These are phyloP conservation scores for Pichia sp. DNA, from an alignment of 1,139 yeast species.

Conservation along the genomic window DNA sequence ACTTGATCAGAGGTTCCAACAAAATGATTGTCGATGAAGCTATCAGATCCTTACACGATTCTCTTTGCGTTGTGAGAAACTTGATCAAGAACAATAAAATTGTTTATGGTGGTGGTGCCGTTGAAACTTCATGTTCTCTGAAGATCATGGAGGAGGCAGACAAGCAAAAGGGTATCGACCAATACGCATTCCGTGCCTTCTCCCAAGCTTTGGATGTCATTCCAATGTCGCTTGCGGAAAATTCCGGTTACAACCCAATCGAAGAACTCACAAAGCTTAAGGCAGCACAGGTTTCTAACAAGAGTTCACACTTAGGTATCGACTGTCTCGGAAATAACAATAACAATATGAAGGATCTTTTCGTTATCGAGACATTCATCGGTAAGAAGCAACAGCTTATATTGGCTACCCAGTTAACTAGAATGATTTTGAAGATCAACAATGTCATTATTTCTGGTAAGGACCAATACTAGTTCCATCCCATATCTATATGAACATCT, in stretches of 20 bases:
- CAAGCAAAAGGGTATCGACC: slow-evolving; percentile 89
- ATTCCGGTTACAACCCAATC: slow-evolving; percentile 91
- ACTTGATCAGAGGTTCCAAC: slow-evolving; percentile 90
- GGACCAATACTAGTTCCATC: slow-evolving; percentile 19
- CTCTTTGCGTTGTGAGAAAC: slow-evolving; percentile 95
- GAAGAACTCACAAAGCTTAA: slow-evolving; percentile 81
- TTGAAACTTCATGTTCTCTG: slow-evolving; percentile 88
- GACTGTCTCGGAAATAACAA: slow-evolving; percentile 89
- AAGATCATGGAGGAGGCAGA: slow-evolving; percentile 93
- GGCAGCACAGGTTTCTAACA: slow-evolving; percentile 75
- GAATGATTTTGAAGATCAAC: slow-evolving; percentile 96
- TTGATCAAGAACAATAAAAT: slow-evolving; percentile 86
- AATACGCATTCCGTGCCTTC: slow-evolving; percentile 95
- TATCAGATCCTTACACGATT: slow-evolving; percentile 91
- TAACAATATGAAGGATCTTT: slow-evolving; percentile 86
- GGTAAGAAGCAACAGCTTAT: slow-evolving; percentile 95
- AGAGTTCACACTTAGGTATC: slow-evolving; percentile 71
- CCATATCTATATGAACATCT: slow-evolving; percentile 2
- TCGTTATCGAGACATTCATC: slow-evolving; percentile 93
- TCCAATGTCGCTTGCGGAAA: slow-evolving; percentile 94
- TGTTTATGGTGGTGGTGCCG: slow-evolving; percentile 98
- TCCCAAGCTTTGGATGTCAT: slow-evolving; percentile 84
- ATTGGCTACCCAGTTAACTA: slow-evolving; percentile 91
- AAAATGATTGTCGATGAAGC: slow-evolving; percentile 98
- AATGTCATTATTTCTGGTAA: slow-evolving; percentile 71